Conservation (phyloP, 495 filamentous ascomycete genomes). For the Polyplosphaeria fusca region DNA sequence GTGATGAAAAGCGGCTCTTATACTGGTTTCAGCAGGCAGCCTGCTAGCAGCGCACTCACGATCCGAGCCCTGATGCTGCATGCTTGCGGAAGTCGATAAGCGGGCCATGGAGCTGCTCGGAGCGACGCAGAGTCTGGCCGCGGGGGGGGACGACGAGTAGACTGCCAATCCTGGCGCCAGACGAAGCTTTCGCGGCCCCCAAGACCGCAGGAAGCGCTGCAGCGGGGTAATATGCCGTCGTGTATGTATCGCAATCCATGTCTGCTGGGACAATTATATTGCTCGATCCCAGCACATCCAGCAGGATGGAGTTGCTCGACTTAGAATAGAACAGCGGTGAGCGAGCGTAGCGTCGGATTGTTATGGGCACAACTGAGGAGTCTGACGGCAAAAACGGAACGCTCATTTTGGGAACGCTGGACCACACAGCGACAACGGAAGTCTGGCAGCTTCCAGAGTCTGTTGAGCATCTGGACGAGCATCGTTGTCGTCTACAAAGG, state of each 20-base stretch:
- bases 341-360: not conserved
- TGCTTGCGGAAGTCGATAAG: slow-evolving; percentile 13
- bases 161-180: not conserved
- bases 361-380: too few species aligned
- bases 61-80: slow-evolving; percentile 19
- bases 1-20: slow-evolving; percentile 14
- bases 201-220: slow-evolving; percentile 1
- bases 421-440: not conserved
- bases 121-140: not conserved
- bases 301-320: slow-evolving; percentile 9
- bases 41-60: not conserved
- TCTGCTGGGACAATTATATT: slow-evolving; percentile 25
- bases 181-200: slow-evolving; percentile 10
- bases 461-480: not conserved
- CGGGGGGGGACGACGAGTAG: not conserved
- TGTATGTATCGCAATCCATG: slow-evolving; percentile 29
- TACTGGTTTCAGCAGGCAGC: not conserved
- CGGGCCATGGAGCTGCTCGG: not conserved
- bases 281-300: slow-evolving; percentile 12
- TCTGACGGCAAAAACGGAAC: slow-evolving; percentile 20
- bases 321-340: slow-evolving; percentile 36
- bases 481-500: not conserved
- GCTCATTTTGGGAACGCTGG: not conserved
- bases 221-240: slow-evolving; percentile 24
- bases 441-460: not conserved